Evolutionary conservation across 345 rosid species (phyloP).

Genomic region (Punica granatum): DNA sequence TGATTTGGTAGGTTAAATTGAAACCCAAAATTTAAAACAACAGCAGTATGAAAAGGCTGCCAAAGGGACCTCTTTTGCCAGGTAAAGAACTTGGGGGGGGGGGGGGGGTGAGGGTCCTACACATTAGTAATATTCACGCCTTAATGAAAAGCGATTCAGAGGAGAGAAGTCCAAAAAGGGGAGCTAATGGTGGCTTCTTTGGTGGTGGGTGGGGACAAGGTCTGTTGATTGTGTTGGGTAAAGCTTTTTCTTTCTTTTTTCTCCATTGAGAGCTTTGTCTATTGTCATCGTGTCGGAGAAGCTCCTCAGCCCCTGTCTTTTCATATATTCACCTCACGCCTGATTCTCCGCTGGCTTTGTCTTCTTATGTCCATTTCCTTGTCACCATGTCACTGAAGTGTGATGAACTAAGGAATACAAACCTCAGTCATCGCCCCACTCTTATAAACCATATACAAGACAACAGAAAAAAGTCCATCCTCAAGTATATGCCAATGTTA

Average conservation of each 20-base stretch:
- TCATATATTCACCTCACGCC: constrained; percentile 35
- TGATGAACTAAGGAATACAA: constrained; percentile 1
- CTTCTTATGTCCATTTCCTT: constrained; percentile 25
- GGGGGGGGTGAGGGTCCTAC: constrained; percentile 33
- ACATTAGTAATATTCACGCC: constrained; percentile 57
- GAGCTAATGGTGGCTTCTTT: constrained; percentile 41
- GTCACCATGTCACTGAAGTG: constrained; percentile 22
- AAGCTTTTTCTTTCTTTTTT: constrained; percentile 12
- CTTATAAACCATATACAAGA: constrained; percentile 15
- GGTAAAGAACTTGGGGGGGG: constrained; percentile 1
- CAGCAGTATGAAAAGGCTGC: constrained; percentile 1
- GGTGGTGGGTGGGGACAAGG: constrained; percentile 33
- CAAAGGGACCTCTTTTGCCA: background rate
- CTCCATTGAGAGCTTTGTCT: constrained; percentile 18
- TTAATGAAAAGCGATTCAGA: constrained; percentile 36
- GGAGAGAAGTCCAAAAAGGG: constrained; percentile 53
- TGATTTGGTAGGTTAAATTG: constrained; percentile 1
- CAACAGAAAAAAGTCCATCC: constrained; percentile 18
- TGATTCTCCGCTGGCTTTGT: constrained; percentile 60
- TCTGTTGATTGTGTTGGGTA: constrained; percentile 40
- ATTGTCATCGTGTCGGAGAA: constrained; percentile 44
- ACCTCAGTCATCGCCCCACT: constrained; percentile 12
- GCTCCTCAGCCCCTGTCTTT: constrained; percentile 5
- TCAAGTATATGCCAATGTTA: constrained; percentile 5
- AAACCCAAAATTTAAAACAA: background rate